These are phyloP conservation scores for Fusarium denticulatum DNA, from an alignment of 2,329 filamentous ascomycete species.

Conservation along the genomic window DNA sequence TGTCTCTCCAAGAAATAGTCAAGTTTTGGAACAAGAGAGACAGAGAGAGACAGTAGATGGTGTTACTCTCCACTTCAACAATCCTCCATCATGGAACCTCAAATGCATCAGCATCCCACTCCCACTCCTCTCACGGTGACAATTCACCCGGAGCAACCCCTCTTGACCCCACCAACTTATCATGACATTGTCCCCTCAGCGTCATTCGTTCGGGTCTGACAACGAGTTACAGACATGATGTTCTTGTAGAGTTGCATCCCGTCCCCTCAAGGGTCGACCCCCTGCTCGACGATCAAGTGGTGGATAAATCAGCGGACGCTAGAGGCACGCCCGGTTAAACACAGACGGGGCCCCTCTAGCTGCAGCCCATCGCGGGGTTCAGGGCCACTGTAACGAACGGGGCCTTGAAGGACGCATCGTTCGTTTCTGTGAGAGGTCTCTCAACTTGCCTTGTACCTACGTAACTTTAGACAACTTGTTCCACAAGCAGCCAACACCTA, in stretches of 20 bases:
- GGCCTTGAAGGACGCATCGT: not conserved
- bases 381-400: slow-evolving; percentile 3
- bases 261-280: not conserved
- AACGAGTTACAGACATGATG: slow-evolving; percentile 1
- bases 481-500: not conserved
- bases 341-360: not conserved
- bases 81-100: slow-evolving; percentile 26
- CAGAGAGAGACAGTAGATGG: not conserved
- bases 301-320: slow-evolving; percentile 18
- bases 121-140: slow-evolving; percentile 1
- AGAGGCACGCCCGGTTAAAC: slow-evolving; percentile 36
- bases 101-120: not conserved
- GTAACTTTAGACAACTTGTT: not conserved
- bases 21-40: slow-evolving; percentile 9
- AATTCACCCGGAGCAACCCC: slow-evolving; percentile 40
- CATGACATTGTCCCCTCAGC: slow-evolving; percentile 26
- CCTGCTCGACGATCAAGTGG: slow-evolving; percentile 29
- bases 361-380: slow-evolving; percentile 21
- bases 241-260: slow-evolving; percentile 19
- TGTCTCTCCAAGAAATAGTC: slow-evolving; percentile 5
- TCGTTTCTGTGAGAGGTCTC: not conserved
- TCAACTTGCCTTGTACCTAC: not conserved
- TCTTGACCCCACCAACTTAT: slow-evolving; percentile 36
- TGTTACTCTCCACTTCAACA: slow-evolving; percentile 24
- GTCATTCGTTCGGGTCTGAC: slow-evolving; percentile 32